These are phyloP conservation scores for Phytophthora meadii DNA, from an alignment of 352 stramenopile species.

Conservation along the genomic window DNA sequence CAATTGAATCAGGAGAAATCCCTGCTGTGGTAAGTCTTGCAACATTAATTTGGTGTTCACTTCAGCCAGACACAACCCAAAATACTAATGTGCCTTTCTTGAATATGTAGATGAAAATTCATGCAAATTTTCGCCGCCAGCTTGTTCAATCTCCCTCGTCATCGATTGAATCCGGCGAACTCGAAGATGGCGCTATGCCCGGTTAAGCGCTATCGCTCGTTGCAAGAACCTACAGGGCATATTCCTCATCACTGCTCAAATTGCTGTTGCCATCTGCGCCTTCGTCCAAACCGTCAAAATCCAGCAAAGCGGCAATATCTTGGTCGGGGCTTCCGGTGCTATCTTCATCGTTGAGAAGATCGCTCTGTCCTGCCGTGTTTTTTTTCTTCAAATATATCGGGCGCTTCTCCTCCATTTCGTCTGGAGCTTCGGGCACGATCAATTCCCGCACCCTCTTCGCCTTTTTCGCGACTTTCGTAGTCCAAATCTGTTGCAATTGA, in stretches of 20 bases:
- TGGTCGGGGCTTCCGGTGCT: slow-evolving; percentile 17
- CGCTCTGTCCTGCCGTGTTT: background rate
- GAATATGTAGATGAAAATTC: slow-evolving; percentile 24
- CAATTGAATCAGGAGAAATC: slow-evolving; percentile 67
- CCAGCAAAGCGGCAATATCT: slow-evolving; percentile 23
- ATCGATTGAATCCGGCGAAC: slow-evolving; percentile 41
- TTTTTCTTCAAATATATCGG: slow-evolving; percentile 4
- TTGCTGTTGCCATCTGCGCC: slow-evolving; percentile 14
- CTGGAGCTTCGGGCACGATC: slow-evolving; percentile 6
- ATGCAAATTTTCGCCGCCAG: slow-evolving; percentile 28
- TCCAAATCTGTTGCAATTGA: slow-evolving; percentile 6
- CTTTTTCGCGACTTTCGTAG: slow-evolving; percentile 28
- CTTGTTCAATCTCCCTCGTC: slow-evolving; percentile 30
- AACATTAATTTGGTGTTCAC: background rate
- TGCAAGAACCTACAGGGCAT: slow-evolving; percentile 12
- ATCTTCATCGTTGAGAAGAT: slow-evolving; percentile 9
- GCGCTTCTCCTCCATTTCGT: slow-evolving; percentile 16
- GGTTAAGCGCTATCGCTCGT: slow-evolving; percentile 1
- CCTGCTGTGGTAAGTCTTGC: slow-evolving; percentile 26
- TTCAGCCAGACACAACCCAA: background rate
- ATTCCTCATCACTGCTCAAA: slow-evolving; percentile 34
- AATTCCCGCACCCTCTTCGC: slow-evolving; percentile 14
- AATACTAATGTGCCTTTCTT: slow-evolving; percentile 12
- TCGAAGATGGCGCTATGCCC: slow-evolving; percentile 31
- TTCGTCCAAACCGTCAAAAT: slow-evolving; percentile 28